Base-by-base conservation (phyloP, 2,329 filamentous ascomycete species). In the Fonsecaea monophora region DNA sequence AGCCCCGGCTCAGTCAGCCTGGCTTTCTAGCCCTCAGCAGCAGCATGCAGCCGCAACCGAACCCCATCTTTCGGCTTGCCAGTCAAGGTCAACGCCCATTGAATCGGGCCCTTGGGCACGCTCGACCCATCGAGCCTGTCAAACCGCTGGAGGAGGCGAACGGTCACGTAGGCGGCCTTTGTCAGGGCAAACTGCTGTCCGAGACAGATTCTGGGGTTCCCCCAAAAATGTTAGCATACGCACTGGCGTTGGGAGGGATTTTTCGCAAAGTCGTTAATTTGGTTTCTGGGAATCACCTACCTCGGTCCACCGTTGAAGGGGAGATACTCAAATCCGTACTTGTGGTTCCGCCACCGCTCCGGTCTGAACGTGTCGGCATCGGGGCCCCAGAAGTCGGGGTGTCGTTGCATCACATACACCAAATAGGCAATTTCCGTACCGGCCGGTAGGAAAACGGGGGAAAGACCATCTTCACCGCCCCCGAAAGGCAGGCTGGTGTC, bases 121-220 rank as follows among this genome's bases (percentile, higher is more conserved):
- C 35, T 59, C n/a, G 56, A 59, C 42, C 56, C 53, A 55, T 60
- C 58, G 58, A 60, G 37, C 58, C 25, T 30, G 59, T 64, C 61
- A n/a, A 57, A 66, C 6, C 50, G 32, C 42, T 94, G 92, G 74
- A 93, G 86, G 70, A 94, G 73, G 53, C 91, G 82, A 21, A 89
- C 88, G 65, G 92, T 83, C 7, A 90, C 87, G 75, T 94, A 94
- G 0, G 74, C 74, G 3, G 76, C 74, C 82, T 94, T 90, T 0
- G 90, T 92, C 50, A 94, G 79, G 12, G 91, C 92, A 76, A 93
- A 94, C 77, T 94, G 90, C 82, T 94, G 71, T 13, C 71, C 71
- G 2, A 72, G 42, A 63, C 71, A 72, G 35, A 69, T 70, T 35
- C 71, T 32, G 40, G 55, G 15, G 18, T 35, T 25, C 25, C 25